Conservation (phyloP, 192 early-diverging fungal species). For the Geranomyces michiganensis region DNA sequence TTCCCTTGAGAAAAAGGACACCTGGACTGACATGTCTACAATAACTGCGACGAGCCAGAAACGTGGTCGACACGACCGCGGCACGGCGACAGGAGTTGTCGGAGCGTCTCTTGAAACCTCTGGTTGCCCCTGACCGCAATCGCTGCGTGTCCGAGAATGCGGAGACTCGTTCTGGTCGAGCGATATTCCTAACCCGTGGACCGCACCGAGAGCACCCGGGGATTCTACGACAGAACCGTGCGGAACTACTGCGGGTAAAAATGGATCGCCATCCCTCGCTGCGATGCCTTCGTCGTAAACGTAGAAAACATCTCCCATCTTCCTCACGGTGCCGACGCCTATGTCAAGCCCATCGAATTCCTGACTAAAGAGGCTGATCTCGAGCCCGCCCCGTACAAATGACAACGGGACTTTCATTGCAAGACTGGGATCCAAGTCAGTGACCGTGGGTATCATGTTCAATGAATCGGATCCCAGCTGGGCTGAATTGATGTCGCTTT, state of each 20-base stretch:
- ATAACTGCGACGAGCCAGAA: constrained; percentile 72
- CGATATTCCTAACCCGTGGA: constrained; percentile 36
- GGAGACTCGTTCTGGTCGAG: constrained; percentile 3
- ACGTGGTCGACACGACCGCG: neutral
- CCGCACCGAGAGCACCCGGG: neutral
- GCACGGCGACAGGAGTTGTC: neutral
- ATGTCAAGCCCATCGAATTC: constrained; percentile 37
- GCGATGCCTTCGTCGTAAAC: constrained; percentile 9
- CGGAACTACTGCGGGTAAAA: neutral
- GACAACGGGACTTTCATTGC: constrained; percentile 48
- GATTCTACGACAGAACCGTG: too few relatives aligned
- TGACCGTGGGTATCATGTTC: constrained; percentile 53
- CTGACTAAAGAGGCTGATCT: constrained; percentile 8
- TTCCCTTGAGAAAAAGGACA: constrained; percentile 72
- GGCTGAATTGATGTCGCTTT: neutral
- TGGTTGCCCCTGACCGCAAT: neutral
- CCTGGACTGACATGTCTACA: constrained; percentile 52
- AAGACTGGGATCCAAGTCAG: constrained; percentile 32
- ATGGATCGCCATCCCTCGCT: neutral
- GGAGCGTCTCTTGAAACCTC: too few relatives aligned
- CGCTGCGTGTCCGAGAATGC: neutral
- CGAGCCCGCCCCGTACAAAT: constrained; percentile 55
- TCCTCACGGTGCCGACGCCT: constrained; percentile 11
- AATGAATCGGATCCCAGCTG: constrained; percentile 37
- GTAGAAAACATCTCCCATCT: constrained; percentile 22